These are phyloP conservation scores for Cutaneotrichosporon dermatis DNA, from an alignment of 1,284 basidiomycete species.

Conservation along the genomic window DNA sequence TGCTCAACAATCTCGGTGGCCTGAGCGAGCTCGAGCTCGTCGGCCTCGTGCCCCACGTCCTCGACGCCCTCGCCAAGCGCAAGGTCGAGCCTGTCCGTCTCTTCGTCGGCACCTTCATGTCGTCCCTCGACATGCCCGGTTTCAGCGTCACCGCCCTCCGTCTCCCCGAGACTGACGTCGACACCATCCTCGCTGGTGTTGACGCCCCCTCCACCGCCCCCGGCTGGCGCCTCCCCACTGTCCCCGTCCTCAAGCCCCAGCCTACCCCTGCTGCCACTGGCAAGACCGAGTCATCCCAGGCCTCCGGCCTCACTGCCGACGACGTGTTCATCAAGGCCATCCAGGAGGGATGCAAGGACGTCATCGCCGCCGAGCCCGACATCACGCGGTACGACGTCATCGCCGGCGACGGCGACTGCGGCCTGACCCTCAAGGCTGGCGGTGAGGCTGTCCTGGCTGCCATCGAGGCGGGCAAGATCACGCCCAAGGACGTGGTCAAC, in stretches of 20 bases:
- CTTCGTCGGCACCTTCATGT: conserved; percentile 79
- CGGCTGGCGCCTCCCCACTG: conserved; percentile 58
- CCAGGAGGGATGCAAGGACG: conserved; percentile 61
- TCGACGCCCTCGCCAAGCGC: conserved; percentile 56
- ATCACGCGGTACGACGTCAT: conserved; percentile 82
- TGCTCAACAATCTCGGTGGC: conserved; percentile 62
- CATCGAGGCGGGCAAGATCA: conserved; percentile 51
- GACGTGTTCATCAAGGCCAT: conserved; percentile 50
- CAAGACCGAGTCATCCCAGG: not conserved
- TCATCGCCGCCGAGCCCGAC: conserved; percentile 75
- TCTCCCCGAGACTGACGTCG: conserved; percentile 57
- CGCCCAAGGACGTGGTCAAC: conserved; percentile 60
- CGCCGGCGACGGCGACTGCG: conserved; percentile 60
- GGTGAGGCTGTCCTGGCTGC: conserved; percentile 54
- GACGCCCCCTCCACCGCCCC: conserved; percentile 70
- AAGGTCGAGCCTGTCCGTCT: conserved; percentile 62
- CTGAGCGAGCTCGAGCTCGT: conserved; percentile 79
- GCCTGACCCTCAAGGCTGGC: conserved; percentile 74
- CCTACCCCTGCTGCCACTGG: conserved; percentile 8
- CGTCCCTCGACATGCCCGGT: conserved; percentile 90
- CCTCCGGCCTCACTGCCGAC: conserved; percentile 10
- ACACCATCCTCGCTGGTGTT: conserved; percentile 66
- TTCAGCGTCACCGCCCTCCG: conserved; percentile 84
- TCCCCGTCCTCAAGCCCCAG: conserved; percentile 9
- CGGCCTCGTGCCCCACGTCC: conserved; percentile 52